These are phyloP conservation scores for Thelephora aurantiotincta DNA, from an alignment of 768 basidiomycete genomes.

Conservation along the genomic window DNA sequence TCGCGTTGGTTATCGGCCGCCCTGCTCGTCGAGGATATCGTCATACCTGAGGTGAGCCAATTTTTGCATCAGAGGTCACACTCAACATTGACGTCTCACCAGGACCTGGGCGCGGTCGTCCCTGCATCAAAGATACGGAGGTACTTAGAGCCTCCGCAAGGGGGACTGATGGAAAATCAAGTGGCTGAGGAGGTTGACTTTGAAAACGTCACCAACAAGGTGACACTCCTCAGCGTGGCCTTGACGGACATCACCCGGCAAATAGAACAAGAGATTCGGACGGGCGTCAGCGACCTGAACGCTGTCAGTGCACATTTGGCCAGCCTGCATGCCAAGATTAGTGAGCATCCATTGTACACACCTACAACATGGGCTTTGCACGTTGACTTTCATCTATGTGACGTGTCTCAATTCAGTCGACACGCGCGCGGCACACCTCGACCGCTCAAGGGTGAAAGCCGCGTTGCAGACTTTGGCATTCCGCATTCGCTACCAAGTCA, in stretches of 20 bases:
- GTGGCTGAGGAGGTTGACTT: conserved; percentile 41
- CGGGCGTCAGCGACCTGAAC: conserved; percentile 25
- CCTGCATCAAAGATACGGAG: conserved; percentile 35
- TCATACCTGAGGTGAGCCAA: conserved; percentile 9
- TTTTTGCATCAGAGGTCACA: neutral
- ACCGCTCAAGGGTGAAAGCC: conserved; percentile 62
- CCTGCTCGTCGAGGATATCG: conserved; percentile 18
- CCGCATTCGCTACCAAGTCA: conserved; percentile 49
- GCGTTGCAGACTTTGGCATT: conserved; percentile 49
- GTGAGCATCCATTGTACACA: conserved; percentile 23
- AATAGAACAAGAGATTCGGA: conserved; percentile 19
- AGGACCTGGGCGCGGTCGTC: conserved; percentile 29
- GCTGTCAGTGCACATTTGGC: conserved; percentile 35
- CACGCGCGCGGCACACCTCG: conserved; percentile 59
- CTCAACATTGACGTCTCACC: conserved; percentile 10
- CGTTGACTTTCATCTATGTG: neutral
- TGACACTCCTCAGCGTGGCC: conserved; percentile 43
- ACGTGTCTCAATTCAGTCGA: conserved; percentile 31
- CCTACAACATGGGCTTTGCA: neutral
- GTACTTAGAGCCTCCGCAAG: conserved; percentile 30
- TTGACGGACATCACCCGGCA: conserved; percentile 36
- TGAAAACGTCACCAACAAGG: conserved; percentile 38
- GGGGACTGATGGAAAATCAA: conserved; percentile 36
- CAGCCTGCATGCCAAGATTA: conserved; percentile 41
- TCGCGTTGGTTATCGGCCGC: conserved; percentile 43